Percentiles rank a stretch among this genome's conserved stretches.
Conservation (phyloP, 805 yeast genomes). For the Pichia eremophila region DNA sequence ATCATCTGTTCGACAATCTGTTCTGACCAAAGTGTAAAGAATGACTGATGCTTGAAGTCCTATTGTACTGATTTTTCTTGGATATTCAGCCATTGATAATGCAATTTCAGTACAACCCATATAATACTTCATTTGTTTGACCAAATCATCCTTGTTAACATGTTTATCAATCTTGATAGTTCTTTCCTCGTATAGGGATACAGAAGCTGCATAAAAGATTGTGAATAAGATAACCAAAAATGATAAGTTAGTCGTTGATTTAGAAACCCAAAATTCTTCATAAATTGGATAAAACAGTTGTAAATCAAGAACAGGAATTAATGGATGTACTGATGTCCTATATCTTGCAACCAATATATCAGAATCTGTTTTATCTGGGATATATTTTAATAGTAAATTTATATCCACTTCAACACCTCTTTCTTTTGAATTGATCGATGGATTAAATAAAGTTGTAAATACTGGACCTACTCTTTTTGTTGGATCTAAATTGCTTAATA, state of each 20-base stretch:
- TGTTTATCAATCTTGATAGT: constrained; percentile 28
- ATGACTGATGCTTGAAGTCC: constrained; percentile 29
- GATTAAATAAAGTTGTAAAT: constrained; percentile 20
- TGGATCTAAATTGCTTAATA: constrained; percentile 5
- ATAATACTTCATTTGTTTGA: constrained; percentile 40
- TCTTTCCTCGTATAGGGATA: constrained; percentile 50
- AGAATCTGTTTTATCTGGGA: constrained; percentile 37
- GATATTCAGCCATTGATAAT: constrained; percentile 40
- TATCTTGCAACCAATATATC: constrained; percentile 40
- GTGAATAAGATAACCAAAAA: constrained; percentile 45
- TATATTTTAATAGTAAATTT: constrained; percentile 17
- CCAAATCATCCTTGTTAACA: constrained; percentile 16
- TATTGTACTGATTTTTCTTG: constrained; percentile 36
- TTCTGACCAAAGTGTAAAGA: constrained; percentile 41
- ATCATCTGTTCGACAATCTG: constrained; percentile 48
- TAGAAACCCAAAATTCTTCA: constrained; percentile 38
- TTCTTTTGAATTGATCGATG: constrained; percentile 10
- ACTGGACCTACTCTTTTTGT: constrained; percentile 13
- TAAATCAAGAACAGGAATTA: constrained; percentile 44
- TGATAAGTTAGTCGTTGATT: constrained; percentile 27
- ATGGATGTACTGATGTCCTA: constrained; percentile 43
- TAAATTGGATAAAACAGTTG: constrained; percentile 36
- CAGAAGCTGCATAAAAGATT: constrained; percentile 47
- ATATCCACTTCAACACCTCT: not conserved
- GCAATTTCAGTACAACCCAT: constrained; percentile 39